A percentile compares a stretch with the other conserved stretches of the same genome.
Evolutionary conservation across 2,329 filamentous ascomycete genomes (phyloP).

Genomic region (Aureobasidium mangrovei): DNA sequence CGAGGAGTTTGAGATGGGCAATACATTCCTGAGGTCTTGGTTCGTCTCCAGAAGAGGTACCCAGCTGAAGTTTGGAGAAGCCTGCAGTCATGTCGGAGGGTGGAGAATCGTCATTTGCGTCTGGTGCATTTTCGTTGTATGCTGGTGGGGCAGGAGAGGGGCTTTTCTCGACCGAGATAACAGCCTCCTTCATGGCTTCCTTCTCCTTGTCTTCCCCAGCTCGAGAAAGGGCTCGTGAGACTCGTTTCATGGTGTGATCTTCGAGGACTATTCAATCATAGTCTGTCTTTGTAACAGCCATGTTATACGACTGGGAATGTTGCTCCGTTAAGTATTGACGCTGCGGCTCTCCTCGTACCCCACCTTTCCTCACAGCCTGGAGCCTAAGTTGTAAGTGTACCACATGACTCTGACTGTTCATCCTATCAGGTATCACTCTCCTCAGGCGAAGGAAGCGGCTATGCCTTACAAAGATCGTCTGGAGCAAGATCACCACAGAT

Average conservation of each 20-base stretch:
- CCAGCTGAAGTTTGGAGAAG: constrained; percentile 7
- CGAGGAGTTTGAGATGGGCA: constrained; percentile 65
- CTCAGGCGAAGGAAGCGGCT: background rate
- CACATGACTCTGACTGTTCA: background rate
- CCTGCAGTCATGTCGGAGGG: constrained; percentile 24
- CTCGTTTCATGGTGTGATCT: constrained; percentile 14
- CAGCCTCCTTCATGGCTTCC: constrained; percentile 22
- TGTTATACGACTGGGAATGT: too few relatives aligned
- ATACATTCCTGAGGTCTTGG: constrained; percentile 48
- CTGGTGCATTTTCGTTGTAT: constrained; percentile 11
- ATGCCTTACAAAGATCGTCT: background rate
- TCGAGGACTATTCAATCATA: background rate
- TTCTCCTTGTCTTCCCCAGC: constrained; percentile 21
- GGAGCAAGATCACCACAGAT: background rate
- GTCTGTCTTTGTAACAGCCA: too few relatives aligned
- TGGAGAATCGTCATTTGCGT: constrained; percentile 19
- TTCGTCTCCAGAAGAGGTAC: background rate
- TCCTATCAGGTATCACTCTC: background rate
- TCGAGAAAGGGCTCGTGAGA: constrained; percentile 23
- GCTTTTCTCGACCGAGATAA: constrained; percentile 14
- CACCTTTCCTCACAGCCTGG: background rate
- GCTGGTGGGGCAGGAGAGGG: constrained; percentile 18
- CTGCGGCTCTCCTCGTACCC: background rate
- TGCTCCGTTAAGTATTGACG: too few relatives aligned
- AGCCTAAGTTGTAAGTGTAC: background rate